phyloP scores from a whole-genome alignment of 371 early-diverging fungal species.

The Rhizopus delemar region DNA sequence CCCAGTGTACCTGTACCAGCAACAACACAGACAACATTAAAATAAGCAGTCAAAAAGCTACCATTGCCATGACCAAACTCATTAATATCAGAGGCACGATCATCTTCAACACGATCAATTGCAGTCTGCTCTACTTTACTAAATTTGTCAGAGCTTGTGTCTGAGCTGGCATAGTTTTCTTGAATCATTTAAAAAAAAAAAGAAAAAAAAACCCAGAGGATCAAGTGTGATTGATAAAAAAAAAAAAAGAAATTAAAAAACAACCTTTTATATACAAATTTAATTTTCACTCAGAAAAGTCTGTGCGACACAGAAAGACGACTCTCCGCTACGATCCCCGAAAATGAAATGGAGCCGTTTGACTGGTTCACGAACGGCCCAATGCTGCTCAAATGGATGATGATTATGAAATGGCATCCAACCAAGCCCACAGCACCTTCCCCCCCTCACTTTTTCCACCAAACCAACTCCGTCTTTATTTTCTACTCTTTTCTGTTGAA shows the following conservation, averaged over 20 bases:
- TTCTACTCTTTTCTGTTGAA: too few species aligned
- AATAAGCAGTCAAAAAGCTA: conserved; percentile 43
- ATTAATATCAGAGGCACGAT: conserved; percentile 13
- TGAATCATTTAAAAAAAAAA: conserved; percentile 2
- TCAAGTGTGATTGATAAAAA: background rate
- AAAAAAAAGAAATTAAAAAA: conserved; percentile 1
- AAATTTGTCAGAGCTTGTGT: conserved; percentile 9
- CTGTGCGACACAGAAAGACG: too few species aligned
- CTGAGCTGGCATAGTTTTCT: conserved; percentile 4
- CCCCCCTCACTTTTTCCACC: too few species aligned
- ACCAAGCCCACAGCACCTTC: too few species aligned
- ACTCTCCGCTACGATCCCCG: too few species aligned
- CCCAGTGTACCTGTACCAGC: conserved; percentile 52
- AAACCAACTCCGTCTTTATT: too few species aligned
- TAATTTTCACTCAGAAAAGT: background rate
- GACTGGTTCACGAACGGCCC: too few species aligned
- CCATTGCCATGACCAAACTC: conserved; percentile 23
- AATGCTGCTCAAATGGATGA: too few species aligned
- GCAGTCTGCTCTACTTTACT: conserved; percentile 35
- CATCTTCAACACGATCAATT: conserved; percentile 33
- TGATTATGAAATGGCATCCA: too few species aligned
- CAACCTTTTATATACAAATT: background rate
- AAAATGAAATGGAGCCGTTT: too few species aligned
- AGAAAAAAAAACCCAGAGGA: background rate
- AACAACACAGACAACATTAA: conserved; percentile 60